These are phyloP conservation scores for Candida qinlingensis DNA, from an alignment of 805 yeast genomes.

Conservation along the genomic window DNA sequence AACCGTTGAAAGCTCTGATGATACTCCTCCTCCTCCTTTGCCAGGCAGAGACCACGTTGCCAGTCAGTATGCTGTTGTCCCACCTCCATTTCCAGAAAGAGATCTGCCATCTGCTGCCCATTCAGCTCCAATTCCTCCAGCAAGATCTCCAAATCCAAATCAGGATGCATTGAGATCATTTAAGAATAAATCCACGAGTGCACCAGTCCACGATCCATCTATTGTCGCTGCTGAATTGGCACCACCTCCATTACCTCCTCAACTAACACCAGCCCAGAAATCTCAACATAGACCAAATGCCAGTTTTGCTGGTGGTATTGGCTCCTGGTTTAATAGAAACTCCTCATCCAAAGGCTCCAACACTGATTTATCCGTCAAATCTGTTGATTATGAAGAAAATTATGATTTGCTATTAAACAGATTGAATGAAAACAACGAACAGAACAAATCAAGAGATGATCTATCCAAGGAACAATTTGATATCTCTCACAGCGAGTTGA, in stretches of 20 bases:
- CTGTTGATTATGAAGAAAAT: slow-evolving; percentile 31
- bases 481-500: slow-evolving; percentile 41
- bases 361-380: slow-evolving; percentile 17
- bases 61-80: slow-evolving; percentile 15
- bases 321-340: slow-evolving; percentile 20
- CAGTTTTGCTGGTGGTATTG: slow-evolving; percentile 16
- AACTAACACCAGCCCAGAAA: slow-evolving; percentile 19
- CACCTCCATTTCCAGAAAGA: slow-evolving; percentile 34
- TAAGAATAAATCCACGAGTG: slow-evolving; percentile 5
- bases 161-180: slow-evolving; percentile 5
- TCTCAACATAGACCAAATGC: slow-evolving; percentile 17
- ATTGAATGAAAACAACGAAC: slow-evolving; percentile 49
- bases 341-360: slow-evolving; percentile 9
- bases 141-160: not conserved
- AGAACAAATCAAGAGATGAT: slow-evolving; percentile 43
- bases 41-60: slow-evolving; percentile 18
- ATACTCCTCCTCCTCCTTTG: slow-evolving; percentile 1
- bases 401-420: slow-evolving; percentile 59
- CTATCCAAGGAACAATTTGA: slow-evolving; percentile 47
- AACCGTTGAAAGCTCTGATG: too few relatives aligned
- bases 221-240: slow-evolving; percentile 25
- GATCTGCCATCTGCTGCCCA: slow-evolving; percentile 10
- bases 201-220: not conserved
- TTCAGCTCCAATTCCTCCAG: slow-evolving; percentile 2
- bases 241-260: slow-evolving; percentile 27